Base-by-base conservation (phyloP, 2,329 filamentous ascomycete species). In the Neofusicoccum ribis region DNA sequence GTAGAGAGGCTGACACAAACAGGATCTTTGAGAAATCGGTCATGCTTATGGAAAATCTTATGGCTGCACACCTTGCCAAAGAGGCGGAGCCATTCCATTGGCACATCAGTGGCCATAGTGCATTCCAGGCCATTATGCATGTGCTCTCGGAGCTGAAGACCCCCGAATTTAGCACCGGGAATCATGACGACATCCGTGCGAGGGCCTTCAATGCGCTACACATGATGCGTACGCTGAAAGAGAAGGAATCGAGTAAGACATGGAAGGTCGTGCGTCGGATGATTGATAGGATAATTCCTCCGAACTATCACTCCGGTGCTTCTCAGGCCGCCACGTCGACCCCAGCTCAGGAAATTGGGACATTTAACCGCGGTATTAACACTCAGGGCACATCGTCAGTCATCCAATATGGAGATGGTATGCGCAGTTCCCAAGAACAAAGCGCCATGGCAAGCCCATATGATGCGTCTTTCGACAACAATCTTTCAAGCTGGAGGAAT, bases 111-210 rank as follows among this genome's bases (percentile, higher is more conserved):
- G 58, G 62, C 23, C 63, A 67, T 46, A 63, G 65, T n/a, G 37
- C 67, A 8, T 67, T 68, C 31, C 65, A 67, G 59, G 65, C 65
- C 14, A 77, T 78, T 43, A 76, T 77, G 73, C 75, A 78, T 52
- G 72, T 77, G 5, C 69, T 78, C 0, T 77, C 75, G 2, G 76
- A 78, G 63, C 68, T 78, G 20, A 72, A 74, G 15, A 75, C 73
- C 50, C 73, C 75, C 3, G 67, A 74, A 15, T 77, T 77, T 61
- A 69, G 76, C 36, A 69, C 68, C 17, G 73, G 73, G 5, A 72
- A 77, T 44, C 39, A 60, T 6, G 36, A 14, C 12, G 17, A 14
- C 12, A 17, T 46, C 39, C 27, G 12, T 12, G 4, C 15, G 5
- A 14, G 39, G 52, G 72, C 74, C 36, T 69, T 74, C 60, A 72